These are phyloP conservation scores for Boletus bicolor DNA, from an alignment of 768 basidiomycete genomes.

Conservation along the genomic window DNA sequence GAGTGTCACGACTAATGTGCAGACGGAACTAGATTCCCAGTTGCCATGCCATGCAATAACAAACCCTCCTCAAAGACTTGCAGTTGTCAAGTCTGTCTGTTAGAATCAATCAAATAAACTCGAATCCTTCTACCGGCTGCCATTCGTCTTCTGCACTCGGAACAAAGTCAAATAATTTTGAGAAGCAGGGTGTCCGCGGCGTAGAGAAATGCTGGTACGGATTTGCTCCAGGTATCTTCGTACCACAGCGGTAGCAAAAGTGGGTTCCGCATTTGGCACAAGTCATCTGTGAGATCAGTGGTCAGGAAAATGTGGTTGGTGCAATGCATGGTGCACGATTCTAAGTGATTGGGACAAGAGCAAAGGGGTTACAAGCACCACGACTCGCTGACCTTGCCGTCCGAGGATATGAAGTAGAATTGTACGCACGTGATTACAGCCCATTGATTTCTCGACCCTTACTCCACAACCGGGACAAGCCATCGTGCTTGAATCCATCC, in stretches of 20 bases:
- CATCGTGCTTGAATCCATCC: conserved; percentile 68
- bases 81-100: neutral
- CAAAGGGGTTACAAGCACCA: neutral
- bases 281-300: conserved; percentile 55
- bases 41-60: neutral
- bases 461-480: conserved; percentile 72
- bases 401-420: neutral
- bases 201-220: conserved; percentile 72
- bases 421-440: conserved; percentile 82
- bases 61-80: neutral
- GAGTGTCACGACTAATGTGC: neutral
- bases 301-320: neutral
- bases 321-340: neutral
- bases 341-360: neutral
- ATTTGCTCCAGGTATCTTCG: conserved; percentile 42
- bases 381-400: too few relatives aligned
- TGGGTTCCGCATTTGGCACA: conserved; percentile 72
- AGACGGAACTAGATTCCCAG: neutral
- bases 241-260: conserved; percentile 81
- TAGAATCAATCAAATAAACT: conserved; percentile 8
- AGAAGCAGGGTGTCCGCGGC: conserved; percentile 51
- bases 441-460: conserved; percentile 69
- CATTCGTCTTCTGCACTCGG: conserved; percentile 41
- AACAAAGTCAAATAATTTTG: conserved; percentile 59
- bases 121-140: conserved; percentile 46